Evolutionary conservation across 2,329 filamentous ascomycete genomes (phyloP).

Genomic region (Verticillium tricorpus): DNA sequence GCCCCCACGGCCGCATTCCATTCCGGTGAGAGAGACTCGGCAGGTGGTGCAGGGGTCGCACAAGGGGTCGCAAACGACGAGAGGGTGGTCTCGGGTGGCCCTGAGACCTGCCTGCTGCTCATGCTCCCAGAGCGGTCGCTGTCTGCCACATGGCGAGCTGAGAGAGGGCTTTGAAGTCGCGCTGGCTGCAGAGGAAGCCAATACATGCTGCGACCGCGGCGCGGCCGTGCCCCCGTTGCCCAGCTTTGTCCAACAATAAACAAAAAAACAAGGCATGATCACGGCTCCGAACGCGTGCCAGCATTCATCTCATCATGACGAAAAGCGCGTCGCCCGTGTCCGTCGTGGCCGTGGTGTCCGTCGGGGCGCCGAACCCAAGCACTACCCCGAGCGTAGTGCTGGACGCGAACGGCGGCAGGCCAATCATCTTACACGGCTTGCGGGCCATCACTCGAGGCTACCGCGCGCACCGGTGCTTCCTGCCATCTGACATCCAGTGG

Average conservation of each 20-base stretch:
- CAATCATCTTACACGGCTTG: conserved; percentile 3
- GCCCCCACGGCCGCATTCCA: background rate
- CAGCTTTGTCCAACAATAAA: too few relatives aligned
- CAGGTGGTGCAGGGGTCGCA: background rate
- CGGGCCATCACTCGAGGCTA: background rate
- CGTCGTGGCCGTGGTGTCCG: background rate
- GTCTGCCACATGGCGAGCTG: background rate
- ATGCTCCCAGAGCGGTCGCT: background rate
- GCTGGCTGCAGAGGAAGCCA: background rate
- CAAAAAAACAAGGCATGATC: too few relatives aligned
- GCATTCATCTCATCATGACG: background rate
- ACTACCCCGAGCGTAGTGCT: too few relatives aligned
- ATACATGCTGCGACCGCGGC: background rate
- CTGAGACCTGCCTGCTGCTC: background rate
- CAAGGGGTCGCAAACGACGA: background rate
- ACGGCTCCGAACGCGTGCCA: too few relatives aligned
- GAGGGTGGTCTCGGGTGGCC: background rate
- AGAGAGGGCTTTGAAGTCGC: background rate
- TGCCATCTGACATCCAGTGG: background rate
- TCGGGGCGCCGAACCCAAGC: too few relatives aligned
- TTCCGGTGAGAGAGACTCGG: background rate
- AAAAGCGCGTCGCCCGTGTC: background rate
- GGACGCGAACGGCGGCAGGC: background rate
- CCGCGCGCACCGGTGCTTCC: background rate
- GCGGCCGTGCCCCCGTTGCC: too few relatives aligned